phyloP scores from a whole-genome alignment of 2,329 filamentous ascomycete genomes.

The Fusarium hainanense region DNA sequence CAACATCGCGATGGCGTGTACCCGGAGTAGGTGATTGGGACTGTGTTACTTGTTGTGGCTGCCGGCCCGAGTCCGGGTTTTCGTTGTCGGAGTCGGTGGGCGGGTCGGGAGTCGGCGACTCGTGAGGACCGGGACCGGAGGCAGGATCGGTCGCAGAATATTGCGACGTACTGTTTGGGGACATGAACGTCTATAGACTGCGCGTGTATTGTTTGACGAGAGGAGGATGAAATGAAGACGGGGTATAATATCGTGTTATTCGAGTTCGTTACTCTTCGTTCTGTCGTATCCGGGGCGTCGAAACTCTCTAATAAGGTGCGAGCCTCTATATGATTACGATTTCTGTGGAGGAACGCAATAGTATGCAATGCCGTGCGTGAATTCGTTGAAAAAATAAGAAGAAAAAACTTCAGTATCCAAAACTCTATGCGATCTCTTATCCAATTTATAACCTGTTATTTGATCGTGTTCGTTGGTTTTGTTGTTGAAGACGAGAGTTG shows the following conservation, averaged over 20 bases:
- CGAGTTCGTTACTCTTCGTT: conserved; percentile 6
- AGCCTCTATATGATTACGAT: conserved; percentile 17
- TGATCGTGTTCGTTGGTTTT: conserved; percentile 3
- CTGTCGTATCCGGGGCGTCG: conserved; percentile 24
- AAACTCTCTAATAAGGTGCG: conserved; percentile 43
- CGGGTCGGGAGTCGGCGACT: conserved; percentile 6
- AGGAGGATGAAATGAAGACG: background rate
- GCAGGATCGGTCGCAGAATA: conserved; percentile 19
- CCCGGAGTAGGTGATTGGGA: conserved; percentile 15
- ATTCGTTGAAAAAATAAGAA: background rate
- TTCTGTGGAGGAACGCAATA: background rate
- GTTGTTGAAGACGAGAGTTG: conserved; percentile 16
- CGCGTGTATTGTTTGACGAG: background rate
- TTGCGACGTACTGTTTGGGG: conserved; percentile 32
- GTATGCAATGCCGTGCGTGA: conserved; percentile 1
- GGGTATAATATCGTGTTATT: conserved; percentile 4
- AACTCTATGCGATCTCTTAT: conserved; percentile 10
- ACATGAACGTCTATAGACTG: conserved; percentile 37
- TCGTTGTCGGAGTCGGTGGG: conserved; percentile 17
- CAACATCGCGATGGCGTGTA: conserved; percentile 29
- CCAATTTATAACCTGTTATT: conserved; percentile 6
- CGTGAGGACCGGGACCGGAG: conserved; percentile 27
- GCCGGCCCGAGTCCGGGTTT: conserved; percentile 16
- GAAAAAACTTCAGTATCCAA: background rate
- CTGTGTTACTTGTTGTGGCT: conserved; percentile 12